These are phyloP conservation scores for Gyrodon lividus DNA, from an alignment of 768 basidiomycete species.

Conservation along the genomic window DNA sequence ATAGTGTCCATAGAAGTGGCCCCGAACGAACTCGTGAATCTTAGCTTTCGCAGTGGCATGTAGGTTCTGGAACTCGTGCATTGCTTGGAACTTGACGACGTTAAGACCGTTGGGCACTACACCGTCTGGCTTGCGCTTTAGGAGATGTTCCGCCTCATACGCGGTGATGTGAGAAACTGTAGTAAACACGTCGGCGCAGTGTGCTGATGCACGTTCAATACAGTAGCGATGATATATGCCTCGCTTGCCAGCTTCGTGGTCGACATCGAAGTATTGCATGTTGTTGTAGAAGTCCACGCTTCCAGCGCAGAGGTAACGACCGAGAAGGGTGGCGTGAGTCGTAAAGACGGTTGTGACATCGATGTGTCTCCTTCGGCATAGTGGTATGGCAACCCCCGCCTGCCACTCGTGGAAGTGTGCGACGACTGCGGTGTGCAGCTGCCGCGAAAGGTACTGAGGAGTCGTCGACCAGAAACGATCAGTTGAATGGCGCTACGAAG, in stretches of 20 bases:
- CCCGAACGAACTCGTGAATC: constrained; percentile 96
- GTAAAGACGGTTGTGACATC: constrained; percentile 99
- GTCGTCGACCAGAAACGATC: constrained; percentile 7
- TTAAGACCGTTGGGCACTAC: constrained; percentile 97
- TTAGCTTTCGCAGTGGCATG: constrained; percentile 94
- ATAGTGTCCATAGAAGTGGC: constrained; percentile 97
- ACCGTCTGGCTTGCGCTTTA: constrained; percentile 97
- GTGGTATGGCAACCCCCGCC: constrained; percentile 90
- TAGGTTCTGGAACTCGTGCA: constrained; percentile 98
- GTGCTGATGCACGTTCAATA: constrained; percentile 91
- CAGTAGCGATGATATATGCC: constrained; percentile 99
- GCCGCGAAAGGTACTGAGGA: constrained; percentile 72
- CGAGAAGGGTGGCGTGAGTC: constrained; percentile 96
- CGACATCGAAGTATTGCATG: constrained; percentile 98
- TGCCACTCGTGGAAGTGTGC: constrained; percentile 99
- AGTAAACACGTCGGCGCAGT: constrained; percentile 98
- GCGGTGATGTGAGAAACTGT: constrained; percentile 98
- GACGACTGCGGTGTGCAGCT: constrained; percentile 82
- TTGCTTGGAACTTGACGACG: constrained; percentile 98
- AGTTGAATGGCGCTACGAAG: constrained; percentile 6
- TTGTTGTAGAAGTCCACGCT: constrained; percentile 99
- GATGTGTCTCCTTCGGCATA: constrained; percentile 94
- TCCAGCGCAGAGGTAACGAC: constrained; percentile 97
- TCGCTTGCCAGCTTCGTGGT: constrained; percentile 98
- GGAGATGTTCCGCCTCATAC: constrained; percentile 92